These are phyloP conservation scores for Pseudonectria buxi DNA, from an alignment of 2,329 filamentous ascomycete species.

Conservation along the genomic window DNA sequence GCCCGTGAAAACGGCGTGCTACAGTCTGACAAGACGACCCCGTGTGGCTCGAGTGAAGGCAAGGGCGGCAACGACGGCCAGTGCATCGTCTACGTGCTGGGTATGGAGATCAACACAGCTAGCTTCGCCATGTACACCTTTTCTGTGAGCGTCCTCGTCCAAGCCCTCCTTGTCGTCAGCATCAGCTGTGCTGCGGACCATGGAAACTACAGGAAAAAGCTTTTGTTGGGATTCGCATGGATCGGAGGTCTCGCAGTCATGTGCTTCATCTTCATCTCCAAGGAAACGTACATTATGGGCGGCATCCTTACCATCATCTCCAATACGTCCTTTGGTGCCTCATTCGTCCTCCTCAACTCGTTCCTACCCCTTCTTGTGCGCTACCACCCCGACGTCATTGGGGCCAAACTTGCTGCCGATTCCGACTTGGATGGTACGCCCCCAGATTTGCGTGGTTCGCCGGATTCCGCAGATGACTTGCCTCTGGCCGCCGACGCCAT, in stretches of 20 bases:
- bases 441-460: constrained; percentile 29
- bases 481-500: constrained; percentile 21
- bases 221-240: constrained; percentile 80
- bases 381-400: constrained; percentile 58
- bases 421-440: constrained; percentile 26
- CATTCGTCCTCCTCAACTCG: constrained; percentile 91
- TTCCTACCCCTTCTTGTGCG: constrained; percentile 88
- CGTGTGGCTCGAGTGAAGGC: constrained; percentile 62
- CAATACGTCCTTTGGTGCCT: constrained; percentile 91
- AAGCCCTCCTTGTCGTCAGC: constrained; percentile 86
- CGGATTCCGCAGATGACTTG: constrained; percentile 25
- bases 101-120: constrained; percentile 85
- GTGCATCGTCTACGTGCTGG: constrained; percentile 77
- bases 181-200: constrained; percentile 96
- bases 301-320: constrained; percentile 80
- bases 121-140: constrained; percentile 99
- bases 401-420: constrained; percentile 20
- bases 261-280: constrained; percentile 74
- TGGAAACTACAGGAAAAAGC: constrained; percentile 81
- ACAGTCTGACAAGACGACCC: constrained; percentile 65
- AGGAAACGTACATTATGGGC: constrained; percentile 71
- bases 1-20: constrained; percentile 88
- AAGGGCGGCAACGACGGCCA: constrained; percentile 51
- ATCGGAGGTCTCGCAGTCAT: constrained; percentile 77
- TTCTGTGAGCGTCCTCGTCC: constrained; percentile 81